A percentile compares a stretch with the other conserved stretches of the same genome.
Evolutionary conservation across 108 stramenopile species (phyloP).

Genomic region (Cyclotella sp.): DNA sequence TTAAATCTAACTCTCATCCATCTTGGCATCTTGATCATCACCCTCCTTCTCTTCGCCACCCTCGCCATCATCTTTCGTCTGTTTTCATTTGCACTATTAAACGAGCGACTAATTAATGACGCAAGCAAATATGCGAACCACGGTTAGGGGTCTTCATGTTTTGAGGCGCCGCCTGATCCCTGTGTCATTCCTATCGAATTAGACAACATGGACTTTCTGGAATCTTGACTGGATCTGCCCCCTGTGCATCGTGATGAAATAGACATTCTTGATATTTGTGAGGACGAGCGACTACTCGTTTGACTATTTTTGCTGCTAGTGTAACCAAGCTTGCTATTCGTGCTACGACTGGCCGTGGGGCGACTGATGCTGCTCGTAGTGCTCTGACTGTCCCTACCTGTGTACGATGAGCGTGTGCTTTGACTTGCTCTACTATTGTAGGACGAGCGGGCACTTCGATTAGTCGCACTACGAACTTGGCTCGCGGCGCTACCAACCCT

Average conservation of each 20-base stretch:
- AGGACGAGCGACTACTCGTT: background rate
- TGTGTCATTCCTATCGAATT: background rate
- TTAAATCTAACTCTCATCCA: too few relatives aligned
- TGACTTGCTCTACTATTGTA: background rate
- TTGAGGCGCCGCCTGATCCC: too few relatives aligned
- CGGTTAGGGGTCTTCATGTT: too few relatives aligned
- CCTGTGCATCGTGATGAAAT: background rate
- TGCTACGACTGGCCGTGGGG: too few relatives aligned
- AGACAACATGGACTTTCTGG: background rate
- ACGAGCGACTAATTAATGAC: too few relatives aligned
- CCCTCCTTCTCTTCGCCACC: too few relatives aligned
- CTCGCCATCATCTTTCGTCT: too few relatives aligned
- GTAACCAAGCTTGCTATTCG: too few relatives aligned
- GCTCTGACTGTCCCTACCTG: background rate
- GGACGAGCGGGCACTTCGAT: background rate
- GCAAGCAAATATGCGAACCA: too few relatives aligned
- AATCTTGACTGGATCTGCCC: background rate
- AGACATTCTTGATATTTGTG: background rate
- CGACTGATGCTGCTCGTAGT: background rate
- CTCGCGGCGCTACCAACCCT: background rate
- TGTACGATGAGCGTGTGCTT: slow-evolving; percentile 4
- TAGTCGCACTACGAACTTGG: background rate
- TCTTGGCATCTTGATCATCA: too few relatives aligned
- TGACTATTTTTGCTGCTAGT: background rate
- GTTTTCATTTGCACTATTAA: too few relatives aligned